A percentile compares a stretch with the other conserved stretches of the same genome.
Conservation (phyloP, 352 stramenopile genomes). For the Phytophthora sansomeana region DNA sequence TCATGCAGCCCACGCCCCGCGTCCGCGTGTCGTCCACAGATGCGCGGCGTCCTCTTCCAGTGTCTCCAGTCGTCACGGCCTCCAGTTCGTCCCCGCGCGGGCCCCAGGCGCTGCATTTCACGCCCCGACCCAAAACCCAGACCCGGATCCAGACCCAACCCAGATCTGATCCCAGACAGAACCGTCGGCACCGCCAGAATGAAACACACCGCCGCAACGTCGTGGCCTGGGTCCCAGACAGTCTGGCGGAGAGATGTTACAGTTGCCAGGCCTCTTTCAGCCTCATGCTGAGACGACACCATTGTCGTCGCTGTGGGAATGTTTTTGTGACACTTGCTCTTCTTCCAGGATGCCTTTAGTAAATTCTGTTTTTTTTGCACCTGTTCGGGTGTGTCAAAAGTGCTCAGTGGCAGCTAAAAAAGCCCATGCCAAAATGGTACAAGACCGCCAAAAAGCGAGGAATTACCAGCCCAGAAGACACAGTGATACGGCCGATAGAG, state of each 20-base stretch:
- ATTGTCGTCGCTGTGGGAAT: slow-evolving; percentile 89
- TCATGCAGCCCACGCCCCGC: not conserved
- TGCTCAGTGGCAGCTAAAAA: slow-evolving; percentile 77
- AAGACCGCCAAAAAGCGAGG: slow-evolving; percentile 54
- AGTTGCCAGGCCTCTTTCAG: slow-evolving; percentile 69
- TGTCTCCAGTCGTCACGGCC: slow-evolving; percentile 19
- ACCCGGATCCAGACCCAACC: slow-evolving; percentile 12
- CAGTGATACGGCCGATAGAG: slow-evolving; percentile 37
- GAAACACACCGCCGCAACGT: slow-evolving; percentile 37
- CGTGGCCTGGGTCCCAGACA: slow-evolving; percentile 86
- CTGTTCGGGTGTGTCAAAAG: slow-evolving; percentile 84
- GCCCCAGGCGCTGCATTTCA: not conserved
- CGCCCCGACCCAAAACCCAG: not conserved
- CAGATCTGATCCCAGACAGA: slow-evolving; percentile 27
- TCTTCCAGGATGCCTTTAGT: slow-evolving; percentile 83
- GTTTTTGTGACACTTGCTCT: slow-evolving; percentile 91
- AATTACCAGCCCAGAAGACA: slow-evolving; percentile 33
- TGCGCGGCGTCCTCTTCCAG: not conserved
- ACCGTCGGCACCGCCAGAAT: slow-evolving; percentile 39
- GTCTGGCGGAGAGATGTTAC: slow-evolving; percentile 82
- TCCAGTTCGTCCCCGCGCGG: slow-evolving; percentile 1
- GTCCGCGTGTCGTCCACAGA: not conserved
- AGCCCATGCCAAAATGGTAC: slow-evolving; percentile 73
- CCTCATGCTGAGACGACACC: slow-evolving; percentile 83
- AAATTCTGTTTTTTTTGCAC: slow-evolving; percentile 67